A percentile compares a stretch with the other conserved stretches of the same genome.
phyloP scores from a whole-genome alignment of 192 early-diverging fungal genomes.

The Funneliformis geosporum region DNA sequence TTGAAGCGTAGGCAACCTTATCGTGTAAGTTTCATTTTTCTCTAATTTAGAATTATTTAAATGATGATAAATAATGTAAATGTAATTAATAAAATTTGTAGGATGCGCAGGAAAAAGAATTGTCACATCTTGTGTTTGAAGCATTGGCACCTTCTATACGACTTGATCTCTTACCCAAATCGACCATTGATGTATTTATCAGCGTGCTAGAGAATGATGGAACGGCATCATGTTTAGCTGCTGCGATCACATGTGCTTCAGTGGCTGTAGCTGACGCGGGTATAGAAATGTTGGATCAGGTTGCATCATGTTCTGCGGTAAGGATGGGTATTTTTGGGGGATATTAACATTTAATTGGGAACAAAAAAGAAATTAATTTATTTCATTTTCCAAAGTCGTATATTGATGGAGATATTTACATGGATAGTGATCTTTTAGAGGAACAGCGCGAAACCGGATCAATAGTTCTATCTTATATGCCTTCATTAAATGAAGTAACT shows the following conservation, averaged over 20 bases:
- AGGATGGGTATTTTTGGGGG: not conserved
- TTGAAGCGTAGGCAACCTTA: conserved; percentile 54
- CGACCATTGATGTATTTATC: conserved; percentile 69
- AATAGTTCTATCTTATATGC: conserved; percentile 77
- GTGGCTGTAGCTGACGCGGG: conserved; percentile 78
- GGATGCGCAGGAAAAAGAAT: conserved; percentile 69
- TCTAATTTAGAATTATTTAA: not conserved
- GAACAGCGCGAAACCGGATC: conserved; percentile 59
- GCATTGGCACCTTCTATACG: conserved; percentile 72
- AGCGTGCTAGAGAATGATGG: conserved; percentile 74
- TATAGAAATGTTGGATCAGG: conserved; percentile 83
- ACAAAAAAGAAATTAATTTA: not conserved
- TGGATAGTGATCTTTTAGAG: conserved; percentile 62
- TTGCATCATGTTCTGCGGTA: conserved; percentile 73
- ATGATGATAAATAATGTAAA: conserved; percentile 34
- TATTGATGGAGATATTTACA: conserved; percentile 41
- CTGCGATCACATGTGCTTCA: conserved; percentile 66
- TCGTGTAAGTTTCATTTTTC: conserved; percentile 38
- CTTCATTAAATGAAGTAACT: conserved; percentile 75
- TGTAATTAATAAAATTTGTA: conserved; percentile 23
- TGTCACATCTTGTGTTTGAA: conserved; percentile 59
- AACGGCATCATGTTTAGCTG: conserved; percentile 61
- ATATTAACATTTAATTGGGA: too few relatives aligned
- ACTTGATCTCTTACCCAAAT: conserved; percentile 72
- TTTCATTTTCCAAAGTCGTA: conserved; percentile 4